Evolutionary conservation across 257 asterid species (phyloP).

Genomic region (Cynanchum wilfordii): DNA sequence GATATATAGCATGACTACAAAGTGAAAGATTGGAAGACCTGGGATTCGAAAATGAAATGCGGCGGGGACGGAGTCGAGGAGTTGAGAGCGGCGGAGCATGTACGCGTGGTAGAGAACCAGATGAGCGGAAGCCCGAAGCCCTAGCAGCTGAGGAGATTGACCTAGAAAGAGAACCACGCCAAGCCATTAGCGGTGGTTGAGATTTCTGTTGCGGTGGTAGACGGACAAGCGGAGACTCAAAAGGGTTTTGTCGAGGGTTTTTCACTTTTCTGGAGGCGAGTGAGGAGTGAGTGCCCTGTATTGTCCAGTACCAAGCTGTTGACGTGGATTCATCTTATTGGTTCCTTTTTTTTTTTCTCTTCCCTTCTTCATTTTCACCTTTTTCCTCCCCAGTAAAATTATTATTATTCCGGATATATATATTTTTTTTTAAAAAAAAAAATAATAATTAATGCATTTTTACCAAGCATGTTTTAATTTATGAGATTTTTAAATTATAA

Average conservation of each 20-base stretch:
- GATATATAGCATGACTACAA: neutral
- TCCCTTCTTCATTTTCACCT: no score
- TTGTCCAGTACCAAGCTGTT: neutral
- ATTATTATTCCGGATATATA: no score
- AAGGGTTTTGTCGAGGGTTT: slow-evolving; percentile 19
- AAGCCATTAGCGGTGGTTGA: slow-evolving; percentile 55
- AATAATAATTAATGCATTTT: no score
- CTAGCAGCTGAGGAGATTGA: slow-evolving; percentile 63
- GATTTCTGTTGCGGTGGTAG: slow-evolving; percentile 11
- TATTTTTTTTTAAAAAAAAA: no score
- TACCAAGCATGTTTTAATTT: no score
- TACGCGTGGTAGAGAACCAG: slow-evolving; percentile 46
- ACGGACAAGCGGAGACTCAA: neutral
- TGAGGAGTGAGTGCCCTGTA: neutral
- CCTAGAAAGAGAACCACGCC: slow-evolving; percentile 80
- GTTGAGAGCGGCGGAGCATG: slow-evolving; percentile 55
- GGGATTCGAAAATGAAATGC: slow-evolving; percentile 65
- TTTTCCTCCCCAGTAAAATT: no score
- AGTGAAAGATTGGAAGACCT: slow-evolving; percentile 39
- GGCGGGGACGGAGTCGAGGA: slow-evolving; percentile 57
- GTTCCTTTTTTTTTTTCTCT: no score
- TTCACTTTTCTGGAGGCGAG: neutral
- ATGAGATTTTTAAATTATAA: no score
- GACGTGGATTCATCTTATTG: neutral
- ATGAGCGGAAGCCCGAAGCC: slow-evolving; percentile 67